Evolutionary conservation across 257 asterid species (phyloP).

Genomic region (Linaria vulgaris): DNA sequence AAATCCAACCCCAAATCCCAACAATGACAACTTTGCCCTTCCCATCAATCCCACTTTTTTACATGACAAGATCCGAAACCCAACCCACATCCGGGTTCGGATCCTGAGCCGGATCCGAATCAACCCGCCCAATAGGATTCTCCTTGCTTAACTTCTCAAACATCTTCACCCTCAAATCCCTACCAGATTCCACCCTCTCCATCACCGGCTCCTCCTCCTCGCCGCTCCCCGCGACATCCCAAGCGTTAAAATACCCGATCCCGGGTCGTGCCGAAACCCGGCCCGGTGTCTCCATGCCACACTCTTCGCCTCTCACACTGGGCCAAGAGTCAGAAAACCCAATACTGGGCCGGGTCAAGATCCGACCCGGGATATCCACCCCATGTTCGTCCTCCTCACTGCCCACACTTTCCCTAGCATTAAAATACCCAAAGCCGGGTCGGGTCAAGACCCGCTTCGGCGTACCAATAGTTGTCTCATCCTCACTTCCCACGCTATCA

Average conservation of each 20-base stretch:
- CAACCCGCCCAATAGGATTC: constrained; percentile 48
- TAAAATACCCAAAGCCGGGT: constrained; percentile 34
- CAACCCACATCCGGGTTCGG: constrained; percentile 61
- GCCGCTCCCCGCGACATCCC: constrained; percentile 7
- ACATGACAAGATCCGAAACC: constrained; percentile 64
- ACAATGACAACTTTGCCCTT: background rate
- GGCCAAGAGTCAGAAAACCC: constrained; percentile 32
- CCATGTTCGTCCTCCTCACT: constrained; percentile 34
- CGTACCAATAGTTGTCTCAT: no score
- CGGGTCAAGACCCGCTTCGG: constrained; percentile 25
- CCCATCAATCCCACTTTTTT: background rate
- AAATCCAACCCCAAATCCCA: background rate
- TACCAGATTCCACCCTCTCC: constrained; percentile 52
- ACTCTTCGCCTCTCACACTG: constrained; percentile 23
- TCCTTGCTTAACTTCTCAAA: constrained; percentile 53
- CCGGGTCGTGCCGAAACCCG: constrained; percentile 30
- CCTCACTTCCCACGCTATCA: constrained; percentile 14
- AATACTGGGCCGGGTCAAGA: constrained; percentile 34
- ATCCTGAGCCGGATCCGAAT: constrained; percentile 20
- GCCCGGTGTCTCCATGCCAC: no score
- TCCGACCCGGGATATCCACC: constrained; percentile 47
- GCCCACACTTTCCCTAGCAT: constrained; percentile 24
- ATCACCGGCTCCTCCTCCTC: constrained; percentile 38
- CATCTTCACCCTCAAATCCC: constrained; percentile 47
- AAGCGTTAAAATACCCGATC: constrained; percentile 31